phyloP scores from a whole-genome alignment of 176 grass and related monocot species.

The Aegilops bicornis region DNA sequence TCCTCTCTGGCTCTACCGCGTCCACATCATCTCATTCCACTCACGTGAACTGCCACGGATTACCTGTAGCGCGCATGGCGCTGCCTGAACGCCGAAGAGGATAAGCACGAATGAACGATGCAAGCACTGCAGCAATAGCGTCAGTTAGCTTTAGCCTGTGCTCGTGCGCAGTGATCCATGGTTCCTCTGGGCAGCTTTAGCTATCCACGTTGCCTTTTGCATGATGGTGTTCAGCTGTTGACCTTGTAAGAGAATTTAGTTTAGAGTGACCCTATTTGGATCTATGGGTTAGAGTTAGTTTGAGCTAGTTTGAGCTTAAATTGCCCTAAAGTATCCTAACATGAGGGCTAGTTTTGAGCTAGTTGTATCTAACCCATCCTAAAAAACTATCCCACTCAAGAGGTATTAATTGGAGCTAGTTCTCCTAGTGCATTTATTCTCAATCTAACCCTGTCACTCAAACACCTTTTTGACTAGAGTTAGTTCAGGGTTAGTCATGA shows the following conservation, averaged over 20 bases:
- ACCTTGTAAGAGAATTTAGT: neutral
- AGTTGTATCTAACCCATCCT: no score
- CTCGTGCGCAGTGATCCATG: neutral
- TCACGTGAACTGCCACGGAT: neutral
- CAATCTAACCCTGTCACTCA: no score
- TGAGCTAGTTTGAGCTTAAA: no score
- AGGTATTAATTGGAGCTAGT: no score
- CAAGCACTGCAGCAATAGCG: neutral
- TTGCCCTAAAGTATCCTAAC: no score
- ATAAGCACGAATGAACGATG: neutral
- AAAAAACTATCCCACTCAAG: no score
- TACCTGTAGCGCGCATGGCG: neutral
- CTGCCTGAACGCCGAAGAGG: slow-evolving; percentile 4
- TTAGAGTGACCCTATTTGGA: no score
- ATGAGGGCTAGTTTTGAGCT: no score
- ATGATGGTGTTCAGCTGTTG: slow-evolving; percentile 16
- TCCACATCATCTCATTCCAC: neutral
- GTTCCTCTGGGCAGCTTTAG: slow-evolving; percentile 7
- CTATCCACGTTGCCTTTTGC: neutral
- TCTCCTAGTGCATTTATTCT: no score
- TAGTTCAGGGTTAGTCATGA: no score
- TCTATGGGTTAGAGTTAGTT: no score
- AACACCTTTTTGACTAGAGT: no score
- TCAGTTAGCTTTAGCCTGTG: neutral
- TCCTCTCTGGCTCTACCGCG: neutral